Percentiles rank a stretch among this genome's conserved stretches.
Evolutionary conservation across 306 rosid species (phyloP).

Genomic region (Malus asiatica): DNA sequence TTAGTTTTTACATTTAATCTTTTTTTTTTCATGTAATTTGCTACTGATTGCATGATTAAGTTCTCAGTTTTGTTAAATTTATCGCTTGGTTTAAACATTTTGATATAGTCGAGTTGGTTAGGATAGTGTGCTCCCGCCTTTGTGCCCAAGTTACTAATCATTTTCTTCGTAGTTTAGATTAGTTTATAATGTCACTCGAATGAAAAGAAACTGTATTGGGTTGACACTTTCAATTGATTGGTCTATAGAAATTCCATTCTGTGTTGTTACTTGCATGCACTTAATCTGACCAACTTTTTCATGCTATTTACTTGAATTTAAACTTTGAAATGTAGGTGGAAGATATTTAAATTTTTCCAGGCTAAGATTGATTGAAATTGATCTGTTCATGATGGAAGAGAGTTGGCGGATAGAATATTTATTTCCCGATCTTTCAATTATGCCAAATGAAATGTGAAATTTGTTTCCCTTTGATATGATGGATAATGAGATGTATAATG

Average conservation of each 20-base stretch:
- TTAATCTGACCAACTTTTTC: no score
- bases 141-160: not conserved
- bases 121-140: not conserved
- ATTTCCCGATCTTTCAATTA: not conserved
- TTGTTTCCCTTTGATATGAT: constrained; percentile 7
- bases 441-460: not conserved
- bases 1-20: not conserved
- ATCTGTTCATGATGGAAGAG: not conserved
- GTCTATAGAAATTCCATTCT: not conserved
- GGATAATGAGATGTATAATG: constrained; percentile 39
- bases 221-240: not conserved
- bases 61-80: not conserved
- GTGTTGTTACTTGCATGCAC: no score
- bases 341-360: not conserved
- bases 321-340: not conserved
- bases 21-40: not conserved
- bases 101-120: not conserved
- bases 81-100: not conserved
- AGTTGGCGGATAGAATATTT: not conserved
- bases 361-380: not conserved
- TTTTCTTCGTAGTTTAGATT: not conserved
- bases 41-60: not conserved
- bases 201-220: not conserved
- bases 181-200: no score
- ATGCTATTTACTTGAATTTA: no score